These are phyloP conservation scores for Cytospora paraplurivora DNA, from an alignment of 2,329 filamentous ascomycete genomes.

Conservation along the genomic window DNA sequence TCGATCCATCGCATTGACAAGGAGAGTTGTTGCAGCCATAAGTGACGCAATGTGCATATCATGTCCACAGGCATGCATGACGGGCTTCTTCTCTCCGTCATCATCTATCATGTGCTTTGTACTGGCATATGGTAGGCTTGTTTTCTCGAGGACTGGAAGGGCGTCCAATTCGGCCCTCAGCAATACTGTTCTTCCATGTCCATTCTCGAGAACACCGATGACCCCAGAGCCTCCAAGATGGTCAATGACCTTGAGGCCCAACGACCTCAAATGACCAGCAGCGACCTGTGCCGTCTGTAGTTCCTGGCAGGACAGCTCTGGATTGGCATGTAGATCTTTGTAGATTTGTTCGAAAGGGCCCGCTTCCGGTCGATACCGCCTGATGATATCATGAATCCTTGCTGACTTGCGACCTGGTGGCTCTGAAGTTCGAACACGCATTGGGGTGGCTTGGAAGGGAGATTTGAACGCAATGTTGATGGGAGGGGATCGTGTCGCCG, in stretches of 20 bases:
- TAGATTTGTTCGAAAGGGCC: neutral
- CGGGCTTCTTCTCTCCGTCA: conserved; percentile 52
- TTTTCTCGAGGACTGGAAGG: conserved; percentile 58
- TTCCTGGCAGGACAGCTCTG: conserved; percentile 5
- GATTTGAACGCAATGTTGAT: too few relatives aligned
- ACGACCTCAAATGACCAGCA: neutral
- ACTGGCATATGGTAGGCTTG: conserved; percentile 58
- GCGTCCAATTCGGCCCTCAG: conserved; percentile 66
- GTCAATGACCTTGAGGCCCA: neutral
- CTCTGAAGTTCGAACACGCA: too few relatives aligned
- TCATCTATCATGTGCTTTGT: conserved; percentile 43
- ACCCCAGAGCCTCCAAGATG: conserved; percentile 61
- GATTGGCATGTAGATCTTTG: neutral
- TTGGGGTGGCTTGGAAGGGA: too few relatives aligned
- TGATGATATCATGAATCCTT: too few relatives aligned
- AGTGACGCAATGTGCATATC: conserved; percentile 64
- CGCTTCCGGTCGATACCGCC: neutral
- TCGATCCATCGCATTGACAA: conserved; percentile 43
- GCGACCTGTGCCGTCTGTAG: neutral
- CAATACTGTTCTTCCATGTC: conserved; percentile 55
- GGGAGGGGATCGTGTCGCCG: too few relatives aligned
- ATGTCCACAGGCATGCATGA: conserved; percentile 71
- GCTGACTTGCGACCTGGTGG: too few relatives aligned
- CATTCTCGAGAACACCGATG: conserved; percentile 58
- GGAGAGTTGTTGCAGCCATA: conserved; percentile 54